Base-by-base conservation (phyloP, 1,284 basidiomycete species). In the Cystobasidium slooffiae region DNA sequence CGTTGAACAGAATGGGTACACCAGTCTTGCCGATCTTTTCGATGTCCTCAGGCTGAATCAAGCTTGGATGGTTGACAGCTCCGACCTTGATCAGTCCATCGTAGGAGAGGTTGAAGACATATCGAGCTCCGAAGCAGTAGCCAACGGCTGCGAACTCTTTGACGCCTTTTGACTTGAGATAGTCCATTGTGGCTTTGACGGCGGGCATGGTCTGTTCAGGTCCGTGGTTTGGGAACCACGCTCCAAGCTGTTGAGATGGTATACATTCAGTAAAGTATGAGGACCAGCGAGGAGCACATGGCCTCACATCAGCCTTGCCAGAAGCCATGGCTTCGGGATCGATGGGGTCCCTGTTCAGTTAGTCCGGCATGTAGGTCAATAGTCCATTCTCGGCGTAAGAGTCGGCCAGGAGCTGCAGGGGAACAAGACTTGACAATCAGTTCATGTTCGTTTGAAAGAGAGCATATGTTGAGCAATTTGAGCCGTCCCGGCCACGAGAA, bases 301-400 rank as follows among this genome's bases (percentile, higher is more conserved):
- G 76, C 18, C 77, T 72, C 9, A 78, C 72, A 10, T 81, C 82
- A 74, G 78, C 84, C 85, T 10, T 81, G 83, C 53, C 81, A 82
- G 62, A 55, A 69, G 77, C 76, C 59, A 87, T 41, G 7, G 81
- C 83, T 64, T 85, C 82, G 7, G 82, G 75, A 18, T 85, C 83
- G 61, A 88, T 79, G 20, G 87, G 81, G 79, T 91, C 90, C 52
- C 86, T 88, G 79, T 86, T 84, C 62, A 91, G 83, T 77, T 88
- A 85, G 81, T 90, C 88, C 0, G 86, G 86, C 18, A 85, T 78
- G 74, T 89, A 83, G 8, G 87, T 87, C 82, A 87, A 87, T 85
- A 87, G 89, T 14, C 90, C 90, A 77, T 90, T 89, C 39, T 83
- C 84, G 14, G 90, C 90, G 81, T 89, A 92, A 79, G 88, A 88